Conservation (phyloP, 78 protist genomes). For the Chrysochromulina parva region DNA sequence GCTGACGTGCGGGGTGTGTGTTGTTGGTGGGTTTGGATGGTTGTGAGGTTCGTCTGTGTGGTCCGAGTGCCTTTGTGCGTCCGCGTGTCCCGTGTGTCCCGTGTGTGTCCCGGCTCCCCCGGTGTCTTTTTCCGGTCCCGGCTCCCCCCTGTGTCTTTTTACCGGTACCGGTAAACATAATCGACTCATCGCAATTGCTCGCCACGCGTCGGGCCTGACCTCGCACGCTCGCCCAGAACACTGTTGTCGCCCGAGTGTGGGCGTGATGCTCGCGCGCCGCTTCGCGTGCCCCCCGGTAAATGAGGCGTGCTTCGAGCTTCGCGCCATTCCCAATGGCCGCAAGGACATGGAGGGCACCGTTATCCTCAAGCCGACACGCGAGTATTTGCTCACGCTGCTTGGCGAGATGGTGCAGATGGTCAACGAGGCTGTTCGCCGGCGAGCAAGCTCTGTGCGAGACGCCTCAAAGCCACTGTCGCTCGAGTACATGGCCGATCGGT, state of each 20-base stretch:
- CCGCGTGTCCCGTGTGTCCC: too few relatives aligned
- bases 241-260: too few relatives aligned
- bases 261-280: neutral
- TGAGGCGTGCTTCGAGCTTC: neutral
- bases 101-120: too few relatives aligned
- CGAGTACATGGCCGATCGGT: slow-evolving; percentile 41
- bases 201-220: neutral
- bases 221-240: neutral
- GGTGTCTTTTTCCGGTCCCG: too few relatives aligned
- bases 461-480: slow-evolving; percentile 35
- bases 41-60: too few relatives aligned
- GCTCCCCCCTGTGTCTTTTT: too few relatives aligned
- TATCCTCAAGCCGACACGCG: neutral
- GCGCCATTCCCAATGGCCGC: neutral
- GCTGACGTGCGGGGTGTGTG: too few relatives aligned
- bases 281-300: neutral
- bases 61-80: too few relatives aligned
- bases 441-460: neutral
- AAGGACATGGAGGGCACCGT: neutral
- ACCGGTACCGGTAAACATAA: too few relatives aligned
- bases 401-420: slow-evolving; percentile 30
- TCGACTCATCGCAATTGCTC: too few relatives aligned
- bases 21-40: too few relatives aligned
- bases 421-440: slow-evolving; percentile 28
- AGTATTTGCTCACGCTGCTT: neutral